Base-by-base conservation (phyloP, 2,329 filamentous ascomycete species). In the Penicillium nordicum region DNA sequence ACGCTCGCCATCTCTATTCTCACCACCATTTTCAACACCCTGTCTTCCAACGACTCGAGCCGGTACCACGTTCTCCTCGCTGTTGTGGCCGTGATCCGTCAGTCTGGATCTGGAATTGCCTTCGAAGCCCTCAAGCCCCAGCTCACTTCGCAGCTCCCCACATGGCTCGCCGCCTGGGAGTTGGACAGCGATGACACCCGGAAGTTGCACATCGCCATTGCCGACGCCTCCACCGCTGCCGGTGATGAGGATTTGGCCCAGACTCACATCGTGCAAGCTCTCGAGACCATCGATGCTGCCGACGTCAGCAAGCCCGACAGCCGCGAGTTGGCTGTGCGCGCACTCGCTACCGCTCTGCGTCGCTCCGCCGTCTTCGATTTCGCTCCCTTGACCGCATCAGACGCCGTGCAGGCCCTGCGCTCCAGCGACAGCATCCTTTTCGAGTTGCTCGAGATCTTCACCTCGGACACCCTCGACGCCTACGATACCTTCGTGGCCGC, bases 11-110 rank as follows among this genome's bases (percentile, higher is more conserved):
- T 97, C 67, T 92, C 91, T 65, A 89, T 94, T 67, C 85, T 99
- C 66, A 92, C 90, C 72, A 97, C 92, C 68, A 86, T 99, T 71
- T 99, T 97, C 87, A 99, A 99, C 83, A 88, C 95, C 64, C 84
- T 97, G 65, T 79, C 87, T 65, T 79, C 87, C 59, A 81, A 87
- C 69, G 88, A 92, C 72, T 87, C 90, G 53, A 84, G 90, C 71
- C 88, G 94, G 59, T 96, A 88, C 78, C 89, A 96, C 72, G 91
- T 99, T 58, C 90, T 99, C 70, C 83, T 94, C 74, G 86, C 92
- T 69, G 92, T 97, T 67, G 79, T 97, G 62, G 88, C 88, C 67
- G 89, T 97, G 67, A 85, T 97, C 74, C 88, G 88, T 73, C 76
- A 80, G 56, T 83, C 88, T 67, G 81, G 84, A 70, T 85, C 90